phyloP scores from a whole-genome alignment of 306 rosid genomes.

The Corylus avellana region DNA sequence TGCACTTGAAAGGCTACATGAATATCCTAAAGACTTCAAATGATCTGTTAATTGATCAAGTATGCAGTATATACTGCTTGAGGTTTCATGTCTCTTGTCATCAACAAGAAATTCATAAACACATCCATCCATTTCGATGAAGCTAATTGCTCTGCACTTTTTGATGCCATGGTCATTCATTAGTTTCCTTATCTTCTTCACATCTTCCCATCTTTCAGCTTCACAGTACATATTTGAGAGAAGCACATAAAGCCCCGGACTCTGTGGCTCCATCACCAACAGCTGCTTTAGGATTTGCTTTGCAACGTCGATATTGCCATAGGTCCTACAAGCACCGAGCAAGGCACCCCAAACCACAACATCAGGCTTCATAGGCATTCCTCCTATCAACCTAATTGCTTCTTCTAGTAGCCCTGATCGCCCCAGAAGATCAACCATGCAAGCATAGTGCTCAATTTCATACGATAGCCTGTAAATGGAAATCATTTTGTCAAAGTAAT shows the following conservation, averaged over 20 bases:
- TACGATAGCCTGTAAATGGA: conserved; percentile 43
- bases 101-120: conserved; percentile 54
- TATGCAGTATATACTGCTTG: conserved; percentile 35
- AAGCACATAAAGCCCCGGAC: conserved; percentile 67
- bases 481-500: conserved; percentile 56
- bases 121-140: conserved; percentile 50
- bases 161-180: conserved; percentile 51
- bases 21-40: conserved; percentile 36
- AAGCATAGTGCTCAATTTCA: conserved; percentile 68
- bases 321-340: conserved; percentile 76
- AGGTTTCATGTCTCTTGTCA: conserved; percentile 46
- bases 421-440: conserved; percentile 79
- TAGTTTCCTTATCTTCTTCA: conserved; percentile 61
- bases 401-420: conserved; percentile 61
- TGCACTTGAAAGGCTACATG: conserved; percentile 21
- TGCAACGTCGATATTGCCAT: conserved; percentile 53
- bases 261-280: conserved; percentile 51
- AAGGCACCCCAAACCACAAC: conserved; percentile 73
- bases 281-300: conserved; percentile 69
- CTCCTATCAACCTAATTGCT: conserved; percentile 51
- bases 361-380: conserved; percentile 72
- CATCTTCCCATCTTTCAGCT: conserved; percentile 71
- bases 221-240: conserved; percentile 71
- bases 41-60: conserved; percentile 65
- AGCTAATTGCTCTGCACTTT: conserved; percentile 69